These are phyloP conservation scores for Thelonectria blattea DNA, from an alignment of 2,329 filamentous ascomycete genomes.

Conservation along the genomic window DNA sequence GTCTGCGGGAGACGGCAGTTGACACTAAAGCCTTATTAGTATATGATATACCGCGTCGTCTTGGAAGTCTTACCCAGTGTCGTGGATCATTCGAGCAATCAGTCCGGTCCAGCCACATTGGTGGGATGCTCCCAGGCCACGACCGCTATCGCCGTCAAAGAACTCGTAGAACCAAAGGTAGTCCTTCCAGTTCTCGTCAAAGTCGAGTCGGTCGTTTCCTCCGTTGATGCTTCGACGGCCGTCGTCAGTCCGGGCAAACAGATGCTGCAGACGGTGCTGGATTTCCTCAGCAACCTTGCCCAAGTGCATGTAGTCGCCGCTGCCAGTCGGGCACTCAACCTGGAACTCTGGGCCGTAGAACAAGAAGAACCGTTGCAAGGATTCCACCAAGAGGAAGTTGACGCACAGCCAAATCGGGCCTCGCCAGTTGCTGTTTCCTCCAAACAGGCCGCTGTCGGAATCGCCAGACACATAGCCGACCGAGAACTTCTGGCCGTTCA, in stretches of 20 bases:
- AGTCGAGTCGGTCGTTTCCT: slow-evolving; percentile 84
- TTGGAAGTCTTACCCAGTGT: slow-evolving; percentile 77
- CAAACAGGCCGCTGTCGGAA: slow-evolving; percentile 92
- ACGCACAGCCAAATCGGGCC: slow-evolving; percentile 95
- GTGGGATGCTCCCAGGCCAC: slow-evolving; percentile 88
- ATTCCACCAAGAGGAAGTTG: slow-evolving; percentile 93
- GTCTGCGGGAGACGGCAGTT: slow-evolving; percentile 93
- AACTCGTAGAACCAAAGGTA: slow-evolving; percentile 94
- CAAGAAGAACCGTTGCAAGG: slow-evolving; percentile 92
- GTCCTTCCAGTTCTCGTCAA: slow-evolving; percentile 88
- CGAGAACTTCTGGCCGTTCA: slow-evolving; percentile 87
- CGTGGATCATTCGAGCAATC: slow-evolving; percentile 96
- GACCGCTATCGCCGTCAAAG: slow-evolving; percentile 90
- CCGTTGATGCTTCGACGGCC: slow-evolving; percentile 88
- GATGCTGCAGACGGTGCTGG: slow-evolving; percentile 90
- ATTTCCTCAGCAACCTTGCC: slow-evolving; percentile 94
- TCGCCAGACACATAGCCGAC: slow-evolving; percentile 94
- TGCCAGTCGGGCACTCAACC: slow-evolving; percentile 92
- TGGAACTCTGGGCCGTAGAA: slow-evolving; percentile 91
- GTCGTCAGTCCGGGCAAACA: slow-evolving; percentile 84
- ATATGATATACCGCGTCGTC: not conserved
- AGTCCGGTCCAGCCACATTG: slow-evolving; percentile 97
- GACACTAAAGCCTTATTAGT: slow-evolving; percentile 64
- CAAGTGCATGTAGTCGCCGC: slow-evolving; percentile 93
- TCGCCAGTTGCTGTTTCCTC: slow-evolving; percentile 98